Evolutionary conservation across 495 filamentous ascomycete species (phyloP).

Genomic region (Cryomyces antarcticus): DNA sequence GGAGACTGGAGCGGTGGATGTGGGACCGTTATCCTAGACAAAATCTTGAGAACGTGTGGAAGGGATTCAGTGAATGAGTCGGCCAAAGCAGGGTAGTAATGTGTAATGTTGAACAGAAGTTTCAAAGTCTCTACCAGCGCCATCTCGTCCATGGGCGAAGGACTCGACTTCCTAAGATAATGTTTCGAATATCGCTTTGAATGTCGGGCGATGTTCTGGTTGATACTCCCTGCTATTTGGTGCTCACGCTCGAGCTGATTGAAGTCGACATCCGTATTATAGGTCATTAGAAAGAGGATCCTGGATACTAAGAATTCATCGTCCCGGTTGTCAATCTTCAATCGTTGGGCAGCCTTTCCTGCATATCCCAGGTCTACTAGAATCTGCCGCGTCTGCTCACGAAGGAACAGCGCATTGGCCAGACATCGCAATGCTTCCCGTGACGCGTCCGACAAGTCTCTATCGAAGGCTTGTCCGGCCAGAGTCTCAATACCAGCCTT

Average conservation of each 20-base stretch:
- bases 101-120: conserved; percentile 70
- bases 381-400: conserved; percentile 47
- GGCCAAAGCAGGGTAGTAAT: conserved; percentile 40
- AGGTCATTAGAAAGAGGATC: conserved; percentile 73
- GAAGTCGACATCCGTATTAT: conserved; percentile 53
- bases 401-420: conserved; percentile 69
- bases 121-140: conserved; percentile 73
- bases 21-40: conserved; percentile 34
- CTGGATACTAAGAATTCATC: conserved; percentile 76
- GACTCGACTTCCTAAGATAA: conserved; percentile 4
- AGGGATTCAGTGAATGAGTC: conserved; percentile 44
- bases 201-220: conserved; percentile 14
- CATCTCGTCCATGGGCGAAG: conserved; percentile 50
- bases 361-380: conserved; percentile 66
- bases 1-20: conserved; percentile 37
- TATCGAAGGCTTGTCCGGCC: conserved; percentile 46
- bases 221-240: conserved; percentile 47
- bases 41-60: conserved; percentile 50
- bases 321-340: conserved; percentile 58
- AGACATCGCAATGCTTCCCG: conserved; percentile 67
- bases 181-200: conserved; percentile 4
- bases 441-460: conserved; percentile 37
- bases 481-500: conserved; percentile 60
- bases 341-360: conserved; percentile 43
- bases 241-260: conserved; percentile 46